Percentiles rank a stretch among this genome's conserved stretches.
phyloP scores from a whole-genome alignment of 352 stramenopile genomes.

The Phytopythium sindhum region DNA sequence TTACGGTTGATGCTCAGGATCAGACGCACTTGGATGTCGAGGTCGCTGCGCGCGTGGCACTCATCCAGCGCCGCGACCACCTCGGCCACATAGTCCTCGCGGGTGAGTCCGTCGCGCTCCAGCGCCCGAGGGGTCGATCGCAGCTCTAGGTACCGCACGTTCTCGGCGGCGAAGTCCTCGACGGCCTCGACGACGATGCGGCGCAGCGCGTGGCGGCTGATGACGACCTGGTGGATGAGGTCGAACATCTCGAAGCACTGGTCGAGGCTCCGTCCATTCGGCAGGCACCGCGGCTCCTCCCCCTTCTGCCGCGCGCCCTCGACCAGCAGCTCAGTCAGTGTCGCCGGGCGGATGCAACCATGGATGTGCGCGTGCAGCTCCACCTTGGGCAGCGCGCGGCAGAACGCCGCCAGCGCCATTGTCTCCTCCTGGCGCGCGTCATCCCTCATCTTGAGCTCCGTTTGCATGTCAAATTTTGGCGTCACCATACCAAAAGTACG shows the following conservation, averaged over 20 bases:
- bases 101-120: constrained; percentile 45
- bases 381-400: constrained; percentile 65
- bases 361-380: constrained; percentile 90
- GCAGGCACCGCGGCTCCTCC: constrained; percentile 29
- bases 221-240: constrained; percentile 80
- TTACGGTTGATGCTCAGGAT: constrained; percentile 84
- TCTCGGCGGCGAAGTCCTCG: constrained; percentile 80
- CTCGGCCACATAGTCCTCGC: constrained; percentile 66
- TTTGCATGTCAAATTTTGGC: background rate
- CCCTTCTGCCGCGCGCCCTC: constrained; percentile 33
- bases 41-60: constrained; percentile 45
- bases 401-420: constrained; percentile 41
- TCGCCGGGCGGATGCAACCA: constrained; percentile 68
- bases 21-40: constrained; percentile 71
- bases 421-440: constrained; percentile 4
- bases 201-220: constrained; percentile 55
- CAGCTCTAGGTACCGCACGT: constrained; percentile 84
- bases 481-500: no score
- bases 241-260: constrained; percentile 90
- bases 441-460: no score
- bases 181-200: constrained; percentile 73
- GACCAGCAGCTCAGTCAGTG: constrained; percentile 59
- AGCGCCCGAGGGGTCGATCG: constrained; percentile 75
- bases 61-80: constrained; percentile 66
- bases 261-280: constrained; percentile 54